phyloP scores from a whole-genome alignment of 108 stramenopile genomes.

The Nannochloropsis salina region DNA sequence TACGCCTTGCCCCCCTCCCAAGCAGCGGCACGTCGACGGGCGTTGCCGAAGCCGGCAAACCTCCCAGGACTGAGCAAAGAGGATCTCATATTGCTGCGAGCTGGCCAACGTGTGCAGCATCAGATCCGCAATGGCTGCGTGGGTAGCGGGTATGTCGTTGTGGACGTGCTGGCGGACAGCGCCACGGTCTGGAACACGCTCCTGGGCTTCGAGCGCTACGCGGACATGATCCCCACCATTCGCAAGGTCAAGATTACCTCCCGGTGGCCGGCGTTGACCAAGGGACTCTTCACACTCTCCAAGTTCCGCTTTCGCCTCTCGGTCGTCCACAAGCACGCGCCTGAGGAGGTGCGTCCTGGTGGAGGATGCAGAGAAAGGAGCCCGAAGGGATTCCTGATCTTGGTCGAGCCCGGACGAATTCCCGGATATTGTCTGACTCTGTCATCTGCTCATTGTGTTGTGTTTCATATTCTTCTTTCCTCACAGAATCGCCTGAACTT shows the following conservation, averaged over 20 bases:
- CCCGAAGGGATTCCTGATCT: too few relatives aligned
- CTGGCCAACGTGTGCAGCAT: conserved; percentile 51
- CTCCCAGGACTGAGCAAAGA: conserved; percentile 35
- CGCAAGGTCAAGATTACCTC: conserved; percentile 34
- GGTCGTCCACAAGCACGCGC: conserved; percentile 27
- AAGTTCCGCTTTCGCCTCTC: conserved; percentile 39
- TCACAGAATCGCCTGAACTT: conserved; percentile 30
- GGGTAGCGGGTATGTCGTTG: conserved; percentile 47
- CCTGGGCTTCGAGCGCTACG: conserved; percentile 40
- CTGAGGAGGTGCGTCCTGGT: not conserved
- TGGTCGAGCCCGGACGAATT: too few relatives aligned
- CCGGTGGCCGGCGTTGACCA: not conserved
- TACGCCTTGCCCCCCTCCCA: not conserved
- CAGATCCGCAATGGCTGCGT: conserved; percentile 45
- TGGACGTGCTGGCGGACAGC: conserved; percentile 47
- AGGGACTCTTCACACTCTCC: conserved; percentile 42
- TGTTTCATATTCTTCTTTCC: not conserved
- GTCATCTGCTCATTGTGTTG: too few relatives aligned
- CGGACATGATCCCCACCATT: conserved; percentile 43
- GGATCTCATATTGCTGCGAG: conserved; percentile 39
- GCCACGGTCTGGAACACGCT: conserved; percentile 39
- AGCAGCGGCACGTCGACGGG: conserved; percentile 11
- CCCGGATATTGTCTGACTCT: too few relatives aligned
- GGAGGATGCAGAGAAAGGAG: not conserved
- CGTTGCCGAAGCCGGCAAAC: conserved; percentile 21